phyloP scores from a whole-genome alignment of 768 basidiomycete genomes.

The Phanerochaete sordida region DNA sequence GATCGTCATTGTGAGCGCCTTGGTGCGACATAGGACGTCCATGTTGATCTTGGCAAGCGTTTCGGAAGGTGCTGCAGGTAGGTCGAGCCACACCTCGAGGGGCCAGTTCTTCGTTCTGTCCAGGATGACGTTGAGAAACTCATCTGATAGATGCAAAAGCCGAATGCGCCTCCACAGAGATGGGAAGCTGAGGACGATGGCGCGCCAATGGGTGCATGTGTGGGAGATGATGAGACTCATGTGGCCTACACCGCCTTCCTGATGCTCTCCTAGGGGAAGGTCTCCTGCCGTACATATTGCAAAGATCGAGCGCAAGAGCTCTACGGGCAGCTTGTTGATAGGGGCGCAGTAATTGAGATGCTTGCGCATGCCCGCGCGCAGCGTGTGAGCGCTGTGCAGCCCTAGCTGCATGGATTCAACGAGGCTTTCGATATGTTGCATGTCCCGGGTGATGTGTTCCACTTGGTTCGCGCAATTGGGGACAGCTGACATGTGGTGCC shows the following conservation, averaged over 20 bases:
- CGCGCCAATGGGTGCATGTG: neutral
- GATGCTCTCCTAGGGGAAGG: neutral
- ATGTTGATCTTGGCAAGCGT: neutral
- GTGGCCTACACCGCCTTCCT: neutral
- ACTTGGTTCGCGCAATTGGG: neutral
- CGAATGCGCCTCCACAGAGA: neutral
- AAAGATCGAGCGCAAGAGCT: neutral
- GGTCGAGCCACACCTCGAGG: neutral
- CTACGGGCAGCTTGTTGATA: neutral
- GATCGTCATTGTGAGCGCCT: neutral
- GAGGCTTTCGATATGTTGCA: neutral
- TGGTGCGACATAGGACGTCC: neutral
- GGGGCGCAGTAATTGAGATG: neutral
- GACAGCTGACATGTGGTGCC: neutral
- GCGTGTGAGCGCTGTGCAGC: neutral
- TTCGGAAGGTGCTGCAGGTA: neutral
- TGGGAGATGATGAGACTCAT: neutral
- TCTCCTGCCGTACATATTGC: neutral
- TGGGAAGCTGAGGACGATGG: neutral
- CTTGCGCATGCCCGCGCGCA: neutral
- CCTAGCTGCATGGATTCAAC: neutral
- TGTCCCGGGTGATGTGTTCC: neutral
- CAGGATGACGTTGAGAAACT: neutral
- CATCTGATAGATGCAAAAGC: neutral
- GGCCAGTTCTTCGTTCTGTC: neutral